A percentile compares a stretch with the other conserved stretches of the same genome.
phyloP scores from a whole-genome alignment of 768 basidiomycete species.

The Russula earlei region DNA sequence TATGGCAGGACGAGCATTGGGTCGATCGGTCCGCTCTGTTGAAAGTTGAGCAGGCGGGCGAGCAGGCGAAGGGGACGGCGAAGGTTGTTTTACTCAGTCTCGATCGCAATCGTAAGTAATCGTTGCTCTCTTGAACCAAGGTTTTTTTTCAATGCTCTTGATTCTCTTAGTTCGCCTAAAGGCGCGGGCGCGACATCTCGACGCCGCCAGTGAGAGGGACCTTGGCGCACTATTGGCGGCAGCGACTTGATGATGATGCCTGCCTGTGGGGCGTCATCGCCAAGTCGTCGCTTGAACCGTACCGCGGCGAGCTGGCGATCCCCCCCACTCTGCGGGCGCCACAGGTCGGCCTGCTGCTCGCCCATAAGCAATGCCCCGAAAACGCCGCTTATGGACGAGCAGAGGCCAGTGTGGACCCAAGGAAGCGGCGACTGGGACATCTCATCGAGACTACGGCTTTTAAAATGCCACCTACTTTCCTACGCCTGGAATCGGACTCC shows the following conservation, averaged over 20 bases:
- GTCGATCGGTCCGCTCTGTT: slow-evolving; percentile 73
- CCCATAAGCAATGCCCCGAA: not conserved
- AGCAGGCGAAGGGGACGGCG: slow-evolving; percentile 41
- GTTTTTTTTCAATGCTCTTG: not conserved
- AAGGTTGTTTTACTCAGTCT: slow-evolving; percentile 87
- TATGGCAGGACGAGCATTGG: slow-evolving; percentile 94
- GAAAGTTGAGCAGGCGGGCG: slow-evolving; percentile 23
- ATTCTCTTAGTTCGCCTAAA: slow-evolving; percentile 67
- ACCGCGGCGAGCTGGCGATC: not conserved
- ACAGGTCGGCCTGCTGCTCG: not conserved
- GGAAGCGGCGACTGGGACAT: not conserved
- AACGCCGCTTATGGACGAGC: not conserved
- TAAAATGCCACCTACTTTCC: not conserved
- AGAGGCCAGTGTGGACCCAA: not conserved
- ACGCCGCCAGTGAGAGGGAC: slow-evolving; percentile 81
- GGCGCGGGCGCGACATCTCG: slow-evolving; percentile 76
- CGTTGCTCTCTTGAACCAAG: no score
- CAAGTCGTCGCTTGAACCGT: not conserved
- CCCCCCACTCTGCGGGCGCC: not conserved
- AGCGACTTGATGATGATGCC: slow-evolving; percentile 22
- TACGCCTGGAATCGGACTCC: not conserved
- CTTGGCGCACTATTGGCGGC: slow-evolving; percentile 56
- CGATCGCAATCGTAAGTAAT: slow-evolving; percentile 75
- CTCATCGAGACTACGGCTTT: not conserved
- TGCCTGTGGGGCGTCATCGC: not conserved